Conservation (phyloP, 192 early-diverging fungal genomes). For the Rhizophlyctis rosea region DNA sequence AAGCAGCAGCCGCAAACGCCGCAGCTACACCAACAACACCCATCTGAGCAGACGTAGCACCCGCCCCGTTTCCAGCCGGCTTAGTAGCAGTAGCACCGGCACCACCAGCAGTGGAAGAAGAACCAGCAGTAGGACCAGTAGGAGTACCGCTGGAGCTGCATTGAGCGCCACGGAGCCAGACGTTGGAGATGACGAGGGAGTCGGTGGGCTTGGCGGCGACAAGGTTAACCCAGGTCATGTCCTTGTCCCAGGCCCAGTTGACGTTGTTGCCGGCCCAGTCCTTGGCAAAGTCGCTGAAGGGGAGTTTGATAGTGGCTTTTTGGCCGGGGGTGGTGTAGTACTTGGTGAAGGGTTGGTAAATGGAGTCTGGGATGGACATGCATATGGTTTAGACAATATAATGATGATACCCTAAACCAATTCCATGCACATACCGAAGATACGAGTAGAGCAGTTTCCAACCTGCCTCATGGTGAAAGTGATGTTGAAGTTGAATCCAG, state of each 20-base stretch:
- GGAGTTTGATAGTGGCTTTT: neutral
- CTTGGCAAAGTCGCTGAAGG: neutral
- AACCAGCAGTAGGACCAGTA: no score
- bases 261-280: neutral
- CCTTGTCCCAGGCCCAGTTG: neutral
- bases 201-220: neutral
- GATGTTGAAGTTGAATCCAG: neutral
- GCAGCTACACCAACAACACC: no score
- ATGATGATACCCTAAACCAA: no score
- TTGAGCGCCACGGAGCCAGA: neutral
- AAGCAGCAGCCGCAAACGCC: no score
- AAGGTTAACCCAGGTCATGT: neutral
- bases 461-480: neutral
- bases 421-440: neutral
- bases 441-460: neutral
- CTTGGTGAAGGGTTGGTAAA: neutral
- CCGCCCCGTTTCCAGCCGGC: no score
- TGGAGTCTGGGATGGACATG: neutral
- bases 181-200: neutral
- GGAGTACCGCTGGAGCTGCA: no score
- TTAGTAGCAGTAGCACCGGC: no score
- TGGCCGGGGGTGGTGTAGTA: neutral
- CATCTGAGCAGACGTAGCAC: no score
- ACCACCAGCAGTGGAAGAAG: no score
- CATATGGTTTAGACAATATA: no score